Conservation (phyloP, 2,329 filamentous ascomycete species). For the Trichoderma arundinaceum region DNA sequence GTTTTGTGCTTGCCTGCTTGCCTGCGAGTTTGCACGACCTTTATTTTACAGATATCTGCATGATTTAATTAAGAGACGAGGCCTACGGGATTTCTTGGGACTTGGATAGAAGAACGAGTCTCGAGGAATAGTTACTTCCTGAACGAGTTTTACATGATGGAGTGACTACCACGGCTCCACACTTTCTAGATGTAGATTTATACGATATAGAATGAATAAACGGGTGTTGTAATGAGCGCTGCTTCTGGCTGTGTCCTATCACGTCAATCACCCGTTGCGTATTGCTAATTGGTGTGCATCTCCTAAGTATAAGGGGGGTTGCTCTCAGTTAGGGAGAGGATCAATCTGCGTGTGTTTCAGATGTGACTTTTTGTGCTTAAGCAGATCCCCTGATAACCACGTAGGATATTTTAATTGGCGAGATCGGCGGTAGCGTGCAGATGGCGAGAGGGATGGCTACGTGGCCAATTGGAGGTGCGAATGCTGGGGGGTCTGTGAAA, state of each 20-base stretch:
- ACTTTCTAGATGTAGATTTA: slow-evolving; percentile 30
- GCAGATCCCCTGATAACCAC: slow-evolving; percentile 6
- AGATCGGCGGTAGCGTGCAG: slow-evolving; percentile 3
- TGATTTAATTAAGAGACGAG: slow-evolving; percentile 26
- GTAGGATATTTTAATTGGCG: slow-evolving; percentile 11
- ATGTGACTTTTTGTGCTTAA: not conserved
- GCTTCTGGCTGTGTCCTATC: not conserved
- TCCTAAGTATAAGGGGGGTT: not conserved
- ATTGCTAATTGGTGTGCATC: not conserved
- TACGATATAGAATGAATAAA: slow-evolving; percentile 33
- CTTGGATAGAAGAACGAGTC: slow-evolving; percentile 32
- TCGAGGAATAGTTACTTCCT: slow-evolving; percentile 26
- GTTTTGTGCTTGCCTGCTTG: slow-evolving; percentile 26
- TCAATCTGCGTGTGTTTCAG: slow-evolving; percentile 10
- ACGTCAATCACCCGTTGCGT: not conserved
- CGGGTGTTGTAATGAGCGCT: slow-evolving; percentile 19
- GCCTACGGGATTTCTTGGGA: slow-evolving; percentile 24
- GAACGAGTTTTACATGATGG: slow-evolving; percentile 22
- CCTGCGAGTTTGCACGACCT: slow-evolving; percentile 15
- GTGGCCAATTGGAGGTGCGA: not conserved
- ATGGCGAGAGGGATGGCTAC: not conserved
- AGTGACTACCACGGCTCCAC: slow-evolving; percentile 23
- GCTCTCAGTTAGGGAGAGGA: not conserved
- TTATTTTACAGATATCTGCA: slow-evolving; percentile 27
- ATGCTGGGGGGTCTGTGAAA: not conserved